phyloP scores from a whole-genome alignment of 148 eudicot genomes.

The Silene uniflora region DNA sequence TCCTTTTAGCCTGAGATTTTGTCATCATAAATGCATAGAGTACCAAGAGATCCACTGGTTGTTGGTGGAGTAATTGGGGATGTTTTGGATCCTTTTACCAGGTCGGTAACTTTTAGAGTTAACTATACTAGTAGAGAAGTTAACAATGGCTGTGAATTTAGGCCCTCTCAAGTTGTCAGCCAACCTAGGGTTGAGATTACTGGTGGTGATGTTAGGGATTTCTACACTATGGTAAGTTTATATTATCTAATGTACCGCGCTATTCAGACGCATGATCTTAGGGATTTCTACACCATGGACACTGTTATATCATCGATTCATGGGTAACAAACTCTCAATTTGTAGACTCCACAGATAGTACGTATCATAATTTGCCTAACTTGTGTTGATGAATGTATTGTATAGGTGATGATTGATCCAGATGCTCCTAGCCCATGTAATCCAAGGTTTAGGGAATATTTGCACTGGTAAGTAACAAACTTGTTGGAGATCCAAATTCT shows the following conservation, averaged over 20 bases:
- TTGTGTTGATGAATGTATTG: background rate
- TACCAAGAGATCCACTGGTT: conserved; percentile 37
- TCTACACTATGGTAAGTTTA: conserved; percentile 62
- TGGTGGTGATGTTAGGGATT: conserved; percentile 69
- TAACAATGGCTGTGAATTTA: conserved; percentile 58
- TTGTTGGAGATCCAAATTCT: background rate
- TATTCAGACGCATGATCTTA: too few species aligned
- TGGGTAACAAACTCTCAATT: too few species aligned
- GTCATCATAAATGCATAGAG: conserved; percentile 32
- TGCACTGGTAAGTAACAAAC: conserved; percentile 57
- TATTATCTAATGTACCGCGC: background rate
- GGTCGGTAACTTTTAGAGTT: conserved; percentile 43
- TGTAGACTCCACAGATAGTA: too few species aligned
- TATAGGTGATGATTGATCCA: conserved; percentile 85
- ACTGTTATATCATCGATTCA: too few species aligned
- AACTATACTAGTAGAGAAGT: conserved; percentile 44
- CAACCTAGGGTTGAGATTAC: conserved; percentile 77
- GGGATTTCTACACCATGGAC: too few species aligned
- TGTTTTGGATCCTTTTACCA: conserved; percentile 64
- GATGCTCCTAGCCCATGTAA: conserved; percentile 97
- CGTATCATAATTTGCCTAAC: too few species aligned
- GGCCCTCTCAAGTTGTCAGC: conserved; percentile 69
- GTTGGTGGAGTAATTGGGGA: conserved; percentile 82
- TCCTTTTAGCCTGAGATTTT: background rate
- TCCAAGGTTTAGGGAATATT: conserved; percentile 66